A percentile compares a stretch with the other conserved stretches of the same genome.
Conservation (phyloP, 2,329 filamentous ascomycete genomes). For the Ploettnerulaceae sp. region DNA sequence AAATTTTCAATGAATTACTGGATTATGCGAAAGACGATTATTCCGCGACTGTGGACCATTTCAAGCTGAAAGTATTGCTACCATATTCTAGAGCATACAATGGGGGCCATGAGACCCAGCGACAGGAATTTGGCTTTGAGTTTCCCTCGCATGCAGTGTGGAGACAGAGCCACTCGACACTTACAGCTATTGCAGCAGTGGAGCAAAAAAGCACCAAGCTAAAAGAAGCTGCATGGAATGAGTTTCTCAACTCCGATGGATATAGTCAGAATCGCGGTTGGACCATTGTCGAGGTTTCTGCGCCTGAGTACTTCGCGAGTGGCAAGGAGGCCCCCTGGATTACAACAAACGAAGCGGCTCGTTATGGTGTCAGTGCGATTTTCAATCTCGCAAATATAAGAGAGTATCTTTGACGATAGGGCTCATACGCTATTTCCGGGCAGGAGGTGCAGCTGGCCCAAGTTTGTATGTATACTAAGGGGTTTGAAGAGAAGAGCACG, state of each 20-base stretch:
- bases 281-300: neutral
- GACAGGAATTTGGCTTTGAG: constrained; percentile 1
- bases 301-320: neutral
- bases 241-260: constrained; percentile 4
- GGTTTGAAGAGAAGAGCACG: no score
- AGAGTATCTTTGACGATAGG: constrained; percentile 7
- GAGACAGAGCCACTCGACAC: constrained; percentile 8
- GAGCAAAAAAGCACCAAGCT: constrained; percentile 1
- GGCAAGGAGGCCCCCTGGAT: constrained; percentile 5
- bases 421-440: no score
- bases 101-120: neutral
- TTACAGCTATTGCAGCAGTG: neutral
- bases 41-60: neutral
- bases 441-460: no score
- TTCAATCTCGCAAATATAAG: constrained; percentile 6
- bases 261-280: neutral
- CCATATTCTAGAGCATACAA: constrained; percentile 6
- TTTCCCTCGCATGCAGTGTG: neutral
- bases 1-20: constrained; percentile 51
- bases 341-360: constrained; percentile 7
- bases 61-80: constrained; percentile 1
- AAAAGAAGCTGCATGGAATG: neutral
- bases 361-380: constrained; percentile 7
- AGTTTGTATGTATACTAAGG: no score
- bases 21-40: constrained; percentile 35